These are phyloP conservation scores for Ligustrum vulgare DNA, from an alignment of 257 asterid genomes.

Conservation along the genomic window DNA sequence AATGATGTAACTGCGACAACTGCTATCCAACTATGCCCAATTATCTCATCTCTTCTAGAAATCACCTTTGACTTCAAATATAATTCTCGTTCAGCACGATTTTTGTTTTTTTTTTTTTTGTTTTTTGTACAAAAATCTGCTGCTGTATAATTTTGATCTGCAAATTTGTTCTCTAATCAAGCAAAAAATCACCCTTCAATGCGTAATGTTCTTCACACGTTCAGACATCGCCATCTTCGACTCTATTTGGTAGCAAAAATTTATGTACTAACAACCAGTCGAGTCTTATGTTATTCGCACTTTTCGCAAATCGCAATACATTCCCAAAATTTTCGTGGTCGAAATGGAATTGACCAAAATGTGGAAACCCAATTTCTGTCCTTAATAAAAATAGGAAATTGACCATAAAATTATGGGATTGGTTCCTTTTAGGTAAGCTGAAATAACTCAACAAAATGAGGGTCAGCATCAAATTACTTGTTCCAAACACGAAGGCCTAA, in stretches of 20 bases:
- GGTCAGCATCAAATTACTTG: conserved; percentile 33
- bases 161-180: no score
- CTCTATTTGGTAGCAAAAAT: no score
- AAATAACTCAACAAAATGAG: neutral
- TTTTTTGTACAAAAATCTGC: no score
- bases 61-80: conserved; percentile 8
- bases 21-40: conserved; percentile 18
- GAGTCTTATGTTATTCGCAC: no score
- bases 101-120: neutral
- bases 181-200: no score
- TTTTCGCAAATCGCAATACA: no score
- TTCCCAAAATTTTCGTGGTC: neutral
- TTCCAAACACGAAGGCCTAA: conserved; percentile 20
- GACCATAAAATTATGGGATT: conserved; percentile 7
- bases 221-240: no score
- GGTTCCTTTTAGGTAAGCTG: conserved; percentile 28
- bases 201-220: no score
- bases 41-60: neutral
- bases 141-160: conserved; percentile 14
- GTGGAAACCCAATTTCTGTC: neutral
- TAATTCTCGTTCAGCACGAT: conserved; percentile 1
- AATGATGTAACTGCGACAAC: conserved; percentile 1
- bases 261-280: no score
- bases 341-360: neutral
- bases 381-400: neutral